Evolutionary conservation across 768 basidiomycete genomes (phyloP).

Genomic region (Mycena polygramma): DNA sequence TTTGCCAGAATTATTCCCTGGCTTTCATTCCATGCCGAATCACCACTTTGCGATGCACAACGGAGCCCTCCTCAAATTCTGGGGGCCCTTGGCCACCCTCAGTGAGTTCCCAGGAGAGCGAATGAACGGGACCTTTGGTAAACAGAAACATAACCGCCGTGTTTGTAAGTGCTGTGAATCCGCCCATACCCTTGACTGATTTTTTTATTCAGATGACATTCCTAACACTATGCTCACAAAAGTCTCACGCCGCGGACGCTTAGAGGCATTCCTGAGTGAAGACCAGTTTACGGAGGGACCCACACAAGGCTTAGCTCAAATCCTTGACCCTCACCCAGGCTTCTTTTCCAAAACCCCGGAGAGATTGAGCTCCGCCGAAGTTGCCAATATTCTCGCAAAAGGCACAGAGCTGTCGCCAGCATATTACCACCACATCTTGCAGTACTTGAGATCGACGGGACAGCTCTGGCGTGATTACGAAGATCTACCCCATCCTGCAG

Average conservation of each 20-base stretch:
- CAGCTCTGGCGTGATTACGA: background rate
- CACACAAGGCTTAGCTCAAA: no score
- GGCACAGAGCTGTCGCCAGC: no score
- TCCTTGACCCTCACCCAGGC: no score
- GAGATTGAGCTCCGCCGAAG: no score
- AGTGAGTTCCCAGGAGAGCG: constrained; percentile 37
- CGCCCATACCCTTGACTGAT: no score
- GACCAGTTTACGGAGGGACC: no score
- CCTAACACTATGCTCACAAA: constrained; percentile 16
- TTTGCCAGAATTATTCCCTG: constrained; percentile 18
- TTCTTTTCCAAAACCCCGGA: no score
- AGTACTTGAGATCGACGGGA: background rate
- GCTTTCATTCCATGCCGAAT: constrained; percentile 24
- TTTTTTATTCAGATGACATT: constrained; percentile 20
- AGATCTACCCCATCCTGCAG: background rate
- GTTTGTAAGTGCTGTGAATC: constrained; percentile 3
- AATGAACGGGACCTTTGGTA: constrained; percentile 26
- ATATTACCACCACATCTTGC: background rate
- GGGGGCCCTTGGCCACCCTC: constrained; percentile 31
- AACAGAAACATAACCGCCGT: constrained; percentile 26
- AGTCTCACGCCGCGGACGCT: background rate
- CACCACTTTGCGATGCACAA: constrained; percentile 35
- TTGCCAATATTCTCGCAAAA: no score
- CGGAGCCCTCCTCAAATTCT: constrained; percentile 21
- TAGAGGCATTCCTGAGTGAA: no score